Percentiles rank a stretch among this genome's conserved stretches.
phyloP scores from a whole-genome alignment of 2,329 filamentous ascomycete genomes.

The Clonostachys rhizophaga region DNA sequence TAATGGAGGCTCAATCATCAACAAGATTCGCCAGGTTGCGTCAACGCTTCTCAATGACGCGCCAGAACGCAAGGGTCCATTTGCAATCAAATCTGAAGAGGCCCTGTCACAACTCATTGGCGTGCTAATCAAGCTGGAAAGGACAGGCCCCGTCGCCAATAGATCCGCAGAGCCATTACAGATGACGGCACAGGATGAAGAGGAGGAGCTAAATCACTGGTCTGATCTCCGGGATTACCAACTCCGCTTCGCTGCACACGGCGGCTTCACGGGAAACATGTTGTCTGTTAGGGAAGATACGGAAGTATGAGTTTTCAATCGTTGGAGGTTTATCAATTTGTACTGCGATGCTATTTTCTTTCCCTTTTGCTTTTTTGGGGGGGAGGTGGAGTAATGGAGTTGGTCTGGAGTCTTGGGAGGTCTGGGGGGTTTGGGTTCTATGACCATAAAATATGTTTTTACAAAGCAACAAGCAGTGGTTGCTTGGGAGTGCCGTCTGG shows the following conservation, averaged over 20 bases:
- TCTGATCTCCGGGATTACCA: conserved; percentile 77
- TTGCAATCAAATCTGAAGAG: conserved; percentile 58
- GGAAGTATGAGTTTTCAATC: too few species aligned
- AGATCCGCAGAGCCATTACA: conserved; percentile 16
- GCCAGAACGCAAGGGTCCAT: conserved; percentile 42
- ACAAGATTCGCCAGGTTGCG: conserved; percentile 81
- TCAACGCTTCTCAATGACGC: conserved; percentile 67
- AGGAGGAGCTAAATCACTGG: conserved; percentile 74
- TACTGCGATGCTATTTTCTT: too few species aligned
- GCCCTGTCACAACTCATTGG: conserved; percentile 70
- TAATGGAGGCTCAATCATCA: conserved; percentile 61
- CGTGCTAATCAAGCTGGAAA: conserved; percentile 70
- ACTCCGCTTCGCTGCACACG: conserved; percentile 52
- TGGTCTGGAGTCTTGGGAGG: too few species aligned
- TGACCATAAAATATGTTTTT: too few species aligned
- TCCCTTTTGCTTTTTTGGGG: too few species aligned
- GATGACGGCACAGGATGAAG: conserved; percentile 59
- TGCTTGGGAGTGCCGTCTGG: too few species aligned
- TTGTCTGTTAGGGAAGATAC: not conserved
- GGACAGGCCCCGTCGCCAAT: conserved; percentile 37
- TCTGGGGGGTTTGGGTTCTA: too few species aligned
- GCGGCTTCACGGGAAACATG: conserved; percentile 38
- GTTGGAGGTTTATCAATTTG: too few species aligned
- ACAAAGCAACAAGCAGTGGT: too few species aligned
- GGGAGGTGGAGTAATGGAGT: too few species aligned